phyloP scores from a whole-genome alignment of 2,329 filamentous ascomycete species.

The Seiridium unicorne region DNA sequence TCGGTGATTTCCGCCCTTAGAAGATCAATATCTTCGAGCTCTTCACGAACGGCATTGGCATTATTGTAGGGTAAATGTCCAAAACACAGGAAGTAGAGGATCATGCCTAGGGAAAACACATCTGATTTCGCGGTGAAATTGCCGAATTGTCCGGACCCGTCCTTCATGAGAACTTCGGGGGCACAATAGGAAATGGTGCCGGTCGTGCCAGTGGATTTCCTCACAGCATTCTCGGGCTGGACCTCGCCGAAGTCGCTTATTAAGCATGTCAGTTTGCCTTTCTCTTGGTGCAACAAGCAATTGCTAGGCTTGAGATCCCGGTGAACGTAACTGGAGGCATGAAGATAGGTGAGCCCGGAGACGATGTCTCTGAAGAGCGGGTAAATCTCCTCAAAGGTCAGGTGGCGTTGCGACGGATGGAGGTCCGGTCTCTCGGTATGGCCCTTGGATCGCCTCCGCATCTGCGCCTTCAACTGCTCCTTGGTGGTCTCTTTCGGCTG shows the following conservation, averaged over 20 bases:
- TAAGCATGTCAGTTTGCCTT: slow-evolving; percentile 70
- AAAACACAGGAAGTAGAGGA: slow-evolving; percentile 97
- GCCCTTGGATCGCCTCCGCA: slow-evolving; percentile 79
- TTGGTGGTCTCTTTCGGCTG: slow-evolving; percentile 64
- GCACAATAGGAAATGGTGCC: slow-evolving; percentile 98
- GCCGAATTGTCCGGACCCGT: slow-evolving; percentile 69
- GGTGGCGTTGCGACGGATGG: slow-evolving; percentile 35
- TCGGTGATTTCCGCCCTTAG: slow-evolving; percentile 80
- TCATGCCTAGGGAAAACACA: slow-evolving; percentile 98
- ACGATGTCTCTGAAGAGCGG: slow-evolving; percentile 96
- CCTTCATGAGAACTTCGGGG: slow-evolving; percentile 80
- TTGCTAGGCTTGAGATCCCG: slow-evolving; percentile 96
- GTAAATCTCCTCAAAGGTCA: slow-evolving; percentile 88
- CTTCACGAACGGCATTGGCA: slow-evolving; percentile 83
- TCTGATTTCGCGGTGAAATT: slow-evolving; percentile 98
- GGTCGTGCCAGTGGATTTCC: slow-evolving; percentile 90
- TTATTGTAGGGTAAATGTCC: slow-evolving; percentile 80
- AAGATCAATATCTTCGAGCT: slow-evolving; percentile 85
- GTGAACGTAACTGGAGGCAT: slow-evolving; percentile 90
- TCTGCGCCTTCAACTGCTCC: slow-evolving; percentile 84
- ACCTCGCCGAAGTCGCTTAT: slow-evolving; percentile 99
- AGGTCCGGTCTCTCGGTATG: slow-evolving; percentile 64
- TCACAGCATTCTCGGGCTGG: slow-evolving; percentile 74
- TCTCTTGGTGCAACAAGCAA: slow-evolving; percentile 80
- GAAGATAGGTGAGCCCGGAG: slow-evolving; percentile 84